Evolutionary conservation across 2,329 filamentous ascomycete genomes (phyloP).

Genomic region (Penicillium frequentans): DNA sequence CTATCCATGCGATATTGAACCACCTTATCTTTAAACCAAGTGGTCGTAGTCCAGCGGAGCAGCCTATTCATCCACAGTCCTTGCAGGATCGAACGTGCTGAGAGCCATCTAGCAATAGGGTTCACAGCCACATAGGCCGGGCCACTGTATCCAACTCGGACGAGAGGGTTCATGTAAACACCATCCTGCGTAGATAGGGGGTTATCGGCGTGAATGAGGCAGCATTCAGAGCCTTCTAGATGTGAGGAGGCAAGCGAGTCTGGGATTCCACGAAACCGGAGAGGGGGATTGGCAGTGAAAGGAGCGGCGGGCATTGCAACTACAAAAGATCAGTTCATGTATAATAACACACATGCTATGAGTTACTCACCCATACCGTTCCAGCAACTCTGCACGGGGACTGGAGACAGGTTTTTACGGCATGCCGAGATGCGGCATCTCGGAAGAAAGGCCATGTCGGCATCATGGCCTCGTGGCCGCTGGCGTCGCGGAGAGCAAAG

Average conservation of each 20-base stretch:
- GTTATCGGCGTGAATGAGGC: constrained; percentile 54
- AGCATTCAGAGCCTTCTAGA: constrained; percentile 77
- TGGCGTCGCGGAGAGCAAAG: constrained; percentile 67
- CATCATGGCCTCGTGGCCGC: constrained; percentile 63
- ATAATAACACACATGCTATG: constrained; percentile 8
- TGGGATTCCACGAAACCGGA: constrained; percentile 64
- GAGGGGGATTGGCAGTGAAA: constrained; percentile 29
- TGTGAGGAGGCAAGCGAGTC: constrained; percentile 57
- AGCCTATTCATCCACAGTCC: constrained; percentile 63
- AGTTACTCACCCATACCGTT: constrained; percentile 58
- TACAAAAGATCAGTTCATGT: constrained; percentile 11
- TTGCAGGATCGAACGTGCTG: constrained; percentile 48
- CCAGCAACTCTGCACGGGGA: constrained; percentile 67
- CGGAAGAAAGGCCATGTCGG: constrained; percentile 68
- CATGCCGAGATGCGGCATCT: constrained; percentile 49
- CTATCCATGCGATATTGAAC: constrained; percentile 38
- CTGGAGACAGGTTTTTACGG: constrained; percentile 53
- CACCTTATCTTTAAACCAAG: constrained; percentile 28
- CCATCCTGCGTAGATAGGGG: constrained; percentile 30
- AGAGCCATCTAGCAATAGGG: constrained; percentile 46
- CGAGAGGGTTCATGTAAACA: constrained; percentile 42
- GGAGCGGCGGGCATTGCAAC: constrained; percentile 27
- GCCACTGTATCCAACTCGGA: constrained; percentile 39
- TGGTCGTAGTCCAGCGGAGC: constrained; percentile 45
- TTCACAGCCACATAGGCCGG: constrained; percentile 26